Base-by-base conservation (phyloP, 768 basidiomycete genomes). In the Flagelloscypha sp. region DNA sequence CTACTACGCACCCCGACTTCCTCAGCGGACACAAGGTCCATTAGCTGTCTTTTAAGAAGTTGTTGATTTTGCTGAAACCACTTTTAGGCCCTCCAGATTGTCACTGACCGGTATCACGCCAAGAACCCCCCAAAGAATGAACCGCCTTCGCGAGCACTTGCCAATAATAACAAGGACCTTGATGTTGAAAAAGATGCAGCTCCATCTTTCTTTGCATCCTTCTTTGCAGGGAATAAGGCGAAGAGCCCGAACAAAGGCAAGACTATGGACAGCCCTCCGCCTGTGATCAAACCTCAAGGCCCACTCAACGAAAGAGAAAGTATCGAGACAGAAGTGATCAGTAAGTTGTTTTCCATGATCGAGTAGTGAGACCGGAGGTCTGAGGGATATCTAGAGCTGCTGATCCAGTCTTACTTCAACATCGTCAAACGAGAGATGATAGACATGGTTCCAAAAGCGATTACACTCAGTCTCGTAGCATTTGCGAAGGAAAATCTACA, bases 381-480 rank as follows among this genome's bases (percentile, higher is more conserved):
- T 19, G 19, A 3, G 15, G 29, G 27, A 6, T 9, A 24, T 25
- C 20, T 52, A 93, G 90, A 99, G 61, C 72, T 97, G 31, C 78
- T 99, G 52, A 98, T 98, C 49, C 75, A 85, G 56, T 95, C 90
- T 4, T 97, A 97, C 62, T 97, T 86, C 72, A 92, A 95, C 63
- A 92, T 97, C 46, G 89, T 97, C 37, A 98, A 99, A 65, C 84
- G 93, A 40, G 94, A 97, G 62, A 90, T 98, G 86, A 98, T 98
- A 50, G 94, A 98, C 61, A 95, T 95, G 90, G 87, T 98, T 18
- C 94, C 94, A 6, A 99, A 99, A 59, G 88, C 88, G 12, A 89
- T 95, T 55, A 78, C 84, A 7, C 64, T 86, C 44, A 97, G 87
- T 11, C 76, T 98, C 24, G 94, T 99, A 32, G 84, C 78, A 53